These are phyloP conservation scores for Dendrobium nobile DNA, from an alignment of 106 monocot genomes.

Conservation along the genomic window DNA sequence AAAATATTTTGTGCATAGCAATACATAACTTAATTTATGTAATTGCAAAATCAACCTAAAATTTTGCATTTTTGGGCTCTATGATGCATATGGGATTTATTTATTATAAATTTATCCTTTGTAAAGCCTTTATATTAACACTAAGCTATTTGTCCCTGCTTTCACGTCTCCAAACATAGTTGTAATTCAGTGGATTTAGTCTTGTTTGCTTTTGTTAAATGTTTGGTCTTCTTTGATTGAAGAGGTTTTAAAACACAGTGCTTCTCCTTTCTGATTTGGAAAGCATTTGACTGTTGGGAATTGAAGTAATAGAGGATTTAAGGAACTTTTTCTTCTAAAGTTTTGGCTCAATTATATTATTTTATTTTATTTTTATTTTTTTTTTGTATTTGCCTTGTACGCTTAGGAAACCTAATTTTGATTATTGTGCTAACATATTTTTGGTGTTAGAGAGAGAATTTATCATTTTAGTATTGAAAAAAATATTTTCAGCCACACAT, in stretches of 20 bases:
- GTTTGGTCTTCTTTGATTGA: neutral
- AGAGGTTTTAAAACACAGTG: neutral
- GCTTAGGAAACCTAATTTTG: too few species aligned
- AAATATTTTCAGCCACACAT: too few species aligned
- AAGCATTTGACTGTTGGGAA: neutral
- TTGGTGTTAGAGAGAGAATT: too few species aligned
- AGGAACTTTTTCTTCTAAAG: neutral
- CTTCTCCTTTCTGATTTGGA: neutral
- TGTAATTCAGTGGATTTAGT: neutral
- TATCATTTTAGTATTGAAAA: too few species aligned
- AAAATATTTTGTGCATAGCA: too few species aligned
- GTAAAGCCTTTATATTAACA: neutral
- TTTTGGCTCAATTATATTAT: neutral
- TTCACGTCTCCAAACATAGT: neutral
- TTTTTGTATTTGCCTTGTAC: too few species aligned
- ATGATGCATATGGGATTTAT: too few species aligned
- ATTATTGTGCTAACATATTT: too few species aligned
- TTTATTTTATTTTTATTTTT: too few species aligned
- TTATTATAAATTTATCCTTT: neutral
- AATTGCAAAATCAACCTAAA: too few species aligned
- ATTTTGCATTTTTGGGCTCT: too few species aligned
- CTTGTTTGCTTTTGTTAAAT: conserved; percentile 1
- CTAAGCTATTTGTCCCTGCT: neutral
- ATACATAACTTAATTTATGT: too few species aligned
- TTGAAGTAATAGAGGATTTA: neutral